Evolutionary conservation across 169 alveolate genomes (phyloP).

Genomic region (Eimeria sp.): DNA sequence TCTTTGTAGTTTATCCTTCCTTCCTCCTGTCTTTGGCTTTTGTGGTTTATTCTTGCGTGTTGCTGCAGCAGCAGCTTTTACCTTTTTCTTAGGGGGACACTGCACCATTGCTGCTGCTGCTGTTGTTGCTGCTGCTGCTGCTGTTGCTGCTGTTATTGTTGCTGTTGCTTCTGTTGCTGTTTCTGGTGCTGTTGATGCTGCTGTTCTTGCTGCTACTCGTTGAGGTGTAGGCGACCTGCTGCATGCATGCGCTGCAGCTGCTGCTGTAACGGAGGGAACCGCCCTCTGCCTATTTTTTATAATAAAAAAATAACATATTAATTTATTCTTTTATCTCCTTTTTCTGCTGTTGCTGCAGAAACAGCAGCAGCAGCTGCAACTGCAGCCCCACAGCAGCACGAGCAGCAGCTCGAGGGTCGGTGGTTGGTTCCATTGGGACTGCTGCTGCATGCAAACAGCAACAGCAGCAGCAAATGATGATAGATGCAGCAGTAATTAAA

Average conservation of each 20-base stretch:
- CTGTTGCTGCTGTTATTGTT: background rate
- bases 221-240: too few relatives aligned
- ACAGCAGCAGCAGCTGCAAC: too few relatives aligned
- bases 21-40: slow-evolving; percentile 12
- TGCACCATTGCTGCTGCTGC: slow-evolving; percentile 46
- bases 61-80: background rate
- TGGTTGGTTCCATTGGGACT: background rate
- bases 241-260: too few relatives aligned
- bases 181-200: too few relatives aligned
- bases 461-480: background rate
- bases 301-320: too few relatives aligned
- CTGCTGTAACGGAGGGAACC: too few relatives aligned
- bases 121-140: too few relatives aligned
- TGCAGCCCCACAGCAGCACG: too few relatives aligned
- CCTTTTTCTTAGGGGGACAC: slow-evolving; percentile 33
- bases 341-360: background rate
- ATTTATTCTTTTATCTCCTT: background rate
- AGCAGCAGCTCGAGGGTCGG: too few relatives aligned
- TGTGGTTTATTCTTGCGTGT: slow-evolving; percentile 10
- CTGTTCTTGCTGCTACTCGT: too few relatives aligned
- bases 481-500: background rate
- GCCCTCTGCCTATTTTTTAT: too few relatives aligned
- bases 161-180: background rate
- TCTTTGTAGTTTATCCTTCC: slow-evolving; percentile 3
- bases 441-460: background rate